Base-by-base conservation (phyloP, 768 basidiomycete genomes). In the Podaxis mareebaensis region DNA sequence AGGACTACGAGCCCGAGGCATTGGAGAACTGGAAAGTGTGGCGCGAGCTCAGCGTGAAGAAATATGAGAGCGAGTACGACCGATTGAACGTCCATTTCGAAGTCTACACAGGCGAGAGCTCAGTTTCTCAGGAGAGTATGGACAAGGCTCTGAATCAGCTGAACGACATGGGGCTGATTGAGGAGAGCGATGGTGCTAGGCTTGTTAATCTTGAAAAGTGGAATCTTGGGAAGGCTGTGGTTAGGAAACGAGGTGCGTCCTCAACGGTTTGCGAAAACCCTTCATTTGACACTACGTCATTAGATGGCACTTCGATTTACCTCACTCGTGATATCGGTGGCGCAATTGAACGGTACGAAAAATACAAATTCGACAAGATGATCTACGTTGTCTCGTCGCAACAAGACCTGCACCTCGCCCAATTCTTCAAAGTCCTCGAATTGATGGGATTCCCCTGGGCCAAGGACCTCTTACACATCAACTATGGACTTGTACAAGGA, bases 311-410 rank as follows among this genome's bases (percentile, higher is more conserved):
- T 8, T 92, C 92, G 0, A 95, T 96, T 67, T 97, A 97, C 74
- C 85, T 96, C 58, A 95, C 93, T 8, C 93, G 96, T 54, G 96
- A 99, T 75, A 94, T 99, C 64, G 96, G 89, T 53, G 96, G 90
- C 22, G 95, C 96, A 1, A 88, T 91, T 67, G 92, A 98, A 76
- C 91, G 96, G 60, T 93, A 89, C 78, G 90, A 95, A 69, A 89
- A 93, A 72, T 95, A 95, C 83, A 86, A 92, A 64, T 95, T 83
- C 64, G 81, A 85, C 76, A 88, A 88, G 75, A 95, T 96, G 91
- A 61, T 61, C 24, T 96, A 96, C 75, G 94, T 97, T 71, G 87
- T 96, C 53, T 85, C 93, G 0, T 87, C 91, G 17, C 90, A 92
- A 69, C 91, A 96, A 72, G 92, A 95, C 69, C 82, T 93, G 8